Conservation (phyloP, 2,329 filamentous ascomycete species). For the Fusarium tricinctum region DNA sequence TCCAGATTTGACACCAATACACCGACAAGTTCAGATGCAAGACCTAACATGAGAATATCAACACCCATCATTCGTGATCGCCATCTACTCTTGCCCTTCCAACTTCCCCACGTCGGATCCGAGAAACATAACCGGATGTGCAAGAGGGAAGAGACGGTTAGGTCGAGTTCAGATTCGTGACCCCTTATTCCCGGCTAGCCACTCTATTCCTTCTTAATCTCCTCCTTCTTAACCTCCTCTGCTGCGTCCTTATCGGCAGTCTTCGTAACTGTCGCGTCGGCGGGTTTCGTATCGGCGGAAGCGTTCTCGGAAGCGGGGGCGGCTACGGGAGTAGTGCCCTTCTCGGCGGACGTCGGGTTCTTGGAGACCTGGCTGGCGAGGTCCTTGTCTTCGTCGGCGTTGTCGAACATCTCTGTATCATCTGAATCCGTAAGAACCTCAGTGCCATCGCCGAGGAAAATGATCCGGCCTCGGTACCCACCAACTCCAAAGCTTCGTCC, state of each 20-base stretch:
- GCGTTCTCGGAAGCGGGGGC: constrained; percentile 43
- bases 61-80: constrained; percentile 39
- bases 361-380: constrained; percentile 86
- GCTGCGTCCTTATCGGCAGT: constrained; percentile 38
- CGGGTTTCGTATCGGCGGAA: constrained; percentile 47
- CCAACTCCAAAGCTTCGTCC: constrained; percentile 73
- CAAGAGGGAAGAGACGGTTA: constrained; percentile 24
- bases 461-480: constrained; percentile 87
- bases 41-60: constrained; percentile 50
- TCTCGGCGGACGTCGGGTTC: constrained; percentile 52
- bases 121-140: constrained; percentile 42
- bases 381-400: constrained; percentile 86
- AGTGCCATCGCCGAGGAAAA: constrained; percentile 94
- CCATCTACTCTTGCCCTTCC: constrained; percentile 29
- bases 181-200: constrained; percentile 43
- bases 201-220: constrained; percentile 57
- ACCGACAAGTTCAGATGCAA: constrained; percentile 48
- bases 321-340: constrained; percentile 43
- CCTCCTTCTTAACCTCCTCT: constrained; percentile 50
- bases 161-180: constrained; percentile 36
- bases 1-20: constrained; percentile 47
- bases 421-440: constrained; percentile 90
- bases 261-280: constrained; percentile 41
- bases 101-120: constrained; percentile 24
- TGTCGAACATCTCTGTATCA: constrained; percentile 95